Evolutionary conservation across 2,329 filamentous ascomycete genomes (phyloP).

Genomic region (Aspergillus sp.): DNA sequence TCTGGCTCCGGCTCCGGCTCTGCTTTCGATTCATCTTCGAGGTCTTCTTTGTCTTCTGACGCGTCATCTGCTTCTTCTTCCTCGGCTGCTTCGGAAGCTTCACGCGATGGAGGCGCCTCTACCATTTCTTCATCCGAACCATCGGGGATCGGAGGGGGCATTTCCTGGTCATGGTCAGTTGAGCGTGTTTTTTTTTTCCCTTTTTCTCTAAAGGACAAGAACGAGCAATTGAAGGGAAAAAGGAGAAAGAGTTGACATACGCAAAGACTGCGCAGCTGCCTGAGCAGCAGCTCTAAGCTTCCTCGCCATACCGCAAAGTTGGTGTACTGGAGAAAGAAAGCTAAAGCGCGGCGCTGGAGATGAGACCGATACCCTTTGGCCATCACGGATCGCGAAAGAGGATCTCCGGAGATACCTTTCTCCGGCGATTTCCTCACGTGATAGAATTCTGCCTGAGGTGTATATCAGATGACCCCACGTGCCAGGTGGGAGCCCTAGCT

Average conservation of each 20-base stretch:
- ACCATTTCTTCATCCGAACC: constrained; percentile 43
- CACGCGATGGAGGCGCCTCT: constrained; percentile 30
- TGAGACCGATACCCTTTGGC: too few species aligned
- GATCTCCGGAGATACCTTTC: neutral
- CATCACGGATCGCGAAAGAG: neutral
- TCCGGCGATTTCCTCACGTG: neutral
- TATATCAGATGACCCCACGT: neutral
- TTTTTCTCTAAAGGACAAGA: neutral
- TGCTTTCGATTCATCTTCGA: constrained; percentile 18
- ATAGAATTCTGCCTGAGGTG: neutral
- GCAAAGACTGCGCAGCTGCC: constrained; percentile 42
- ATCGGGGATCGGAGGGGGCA: constrained; percentile 35
- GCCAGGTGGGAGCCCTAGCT: neutral
- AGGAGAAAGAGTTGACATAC: constrained; percentile 24
- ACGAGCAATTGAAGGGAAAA: neutral
- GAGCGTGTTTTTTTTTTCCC: neutral
- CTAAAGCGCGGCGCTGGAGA: neutral
- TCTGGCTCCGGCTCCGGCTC: constrained; percentile 11
- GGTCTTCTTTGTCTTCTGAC: constrained; percentile 9
- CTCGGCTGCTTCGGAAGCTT: constrained; percentile 20
- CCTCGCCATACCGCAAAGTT: constrained; percentile 33
- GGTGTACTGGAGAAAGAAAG: neutral
- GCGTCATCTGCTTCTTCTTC: constrained; percentile 30
- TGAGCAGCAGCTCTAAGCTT: constrained; percentile 43
- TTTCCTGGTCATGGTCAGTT: constrained; percentile 31